Evolutionary conservation across 148 eudicot species (phyloP), one percentile per base, ranked within the genome.

Genomic region (Nyssa sinensis): DNA sequence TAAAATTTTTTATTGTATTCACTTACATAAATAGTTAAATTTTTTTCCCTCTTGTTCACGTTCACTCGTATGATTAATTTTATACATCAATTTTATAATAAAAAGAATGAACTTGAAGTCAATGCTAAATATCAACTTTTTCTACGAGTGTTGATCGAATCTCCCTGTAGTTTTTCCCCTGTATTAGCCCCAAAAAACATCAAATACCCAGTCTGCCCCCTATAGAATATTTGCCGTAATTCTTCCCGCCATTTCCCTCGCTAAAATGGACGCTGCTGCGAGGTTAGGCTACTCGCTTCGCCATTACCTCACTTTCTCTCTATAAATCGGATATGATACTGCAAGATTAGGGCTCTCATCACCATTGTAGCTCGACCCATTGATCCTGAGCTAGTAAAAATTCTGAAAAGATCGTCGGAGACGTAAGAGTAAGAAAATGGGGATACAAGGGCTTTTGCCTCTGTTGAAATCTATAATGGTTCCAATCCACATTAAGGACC

Each of bases 401-500:
- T n/a, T n/a, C n/a, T n/a, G 25, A n/a, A 3, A 21, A 49, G 25
- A 9, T 58, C 61, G 31, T 66, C 7, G 12, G 62, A 21, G 8
- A 5, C 25, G 4, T 63, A 60, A 57, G 37, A 28, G 30, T 62
- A 59, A 12, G 25, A 7, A 44, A 74, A 95, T 95, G 97, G 99
- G 99, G 44, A 91, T 95, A 32, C 94, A 88, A 61, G 99, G 99
- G 78, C 83, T 95, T 28, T 78, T 95, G 68, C 99, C 98, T 2
- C 86, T 87, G 19, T 67, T 95, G 73, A 95, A 95, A 84, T 95
- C 99, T 30, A 91, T 87, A 76, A 90, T 95, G 99, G 80, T 67
- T 13, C 93, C 93, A 59, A 80, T 88, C 7, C 92, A 95, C 81
- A 87, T 93, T 7, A 90, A 89, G 77, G 94, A 89, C 8, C 74